Evolutionary conservation across 345 rosid genomes (phyloP).

Genomic region (Orychophragmus violaceus): DNA sequence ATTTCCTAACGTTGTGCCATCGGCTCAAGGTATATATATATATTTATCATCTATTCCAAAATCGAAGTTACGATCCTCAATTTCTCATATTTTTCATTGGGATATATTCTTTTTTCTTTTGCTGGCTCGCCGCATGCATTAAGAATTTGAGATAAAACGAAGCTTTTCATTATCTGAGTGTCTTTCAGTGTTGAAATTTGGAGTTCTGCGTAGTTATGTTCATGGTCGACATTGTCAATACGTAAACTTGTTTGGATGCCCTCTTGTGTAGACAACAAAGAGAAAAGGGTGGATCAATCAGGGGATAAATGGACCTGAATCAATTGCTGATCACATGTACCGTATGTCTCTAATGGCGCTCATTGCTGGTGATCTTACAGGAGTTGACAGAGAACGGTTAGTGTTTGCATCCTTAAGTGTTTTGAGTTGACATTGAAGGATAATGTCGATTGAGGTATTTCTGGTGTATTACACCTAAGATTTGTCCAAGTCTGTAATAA

Average conservation of each 20-base stretch:
- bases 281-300: slow-evolving; percentile 94
- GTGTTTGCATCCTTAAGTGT: not conserved
- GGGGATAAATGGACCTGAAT: slow-evolving; percentile 75
- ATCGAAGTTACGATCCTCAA: too few species aligned
- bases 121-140: too few species aligned
- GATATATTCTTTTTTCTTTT: too few species aligned
- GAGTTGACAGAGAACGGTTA: slow-evolving; percentile 62
- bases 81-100: too few species aligned
- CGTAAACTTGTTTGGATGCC: not conserved
- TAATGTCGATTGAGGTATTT: too few species aligned
- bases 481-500: not conserved
- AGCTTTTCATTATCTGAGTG: not conserved
- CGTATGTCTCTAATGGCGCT: slow-evolving; percentile 92
- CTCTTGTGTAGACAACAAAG: slow-evolving; percentile 64
- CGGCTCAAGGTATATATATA: slow-evolving; percentile 67
- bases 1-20: slow-evolving; percentile 82
- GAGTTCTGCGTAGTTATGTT: not conserved
- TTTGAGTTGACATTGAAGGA: not conserved
- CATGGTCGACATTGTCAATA: not conserved
- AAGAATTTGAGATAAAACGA: not conserved
- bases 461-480: not conserved
- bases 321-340: slow-evolving; percentile 94
- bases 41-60: not conserved
- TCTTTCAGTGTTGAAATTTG: not conserved
- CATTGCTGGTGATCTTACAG: slow-evolving; percentile 67